These are phyloP conservation scores for Podaxis mareebaensis DNA, from an alignment of 768 basidiomycete species.

Conservation along the genomic window DNA sequence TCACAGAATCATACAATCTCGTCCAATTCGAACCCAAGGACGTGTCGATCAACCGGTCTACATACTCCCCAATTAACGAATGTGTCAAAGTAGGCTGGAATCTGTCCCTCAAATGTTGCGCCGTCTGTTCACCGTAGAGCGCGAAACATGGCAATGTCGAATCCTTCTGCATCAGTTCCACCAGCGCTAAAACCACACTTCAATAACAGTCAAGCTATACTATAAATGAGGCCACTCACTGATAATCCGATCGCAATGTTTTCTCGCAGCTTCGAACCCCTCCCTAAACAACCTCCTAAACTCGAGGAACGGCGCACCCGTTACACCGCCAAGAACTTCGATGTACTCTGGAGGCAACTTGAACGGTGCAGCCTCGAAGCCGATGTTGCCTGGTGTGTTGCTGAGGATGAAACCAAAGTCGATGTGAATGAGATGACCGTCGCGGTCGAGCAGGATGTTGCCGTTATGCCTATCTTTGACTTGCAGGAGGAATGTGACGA, in stretches of 20 bases:
- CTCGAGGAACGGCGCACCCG: slow-evolving; percentile 73
- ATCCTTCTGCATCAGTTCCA: slow-evolving; percentile 99
- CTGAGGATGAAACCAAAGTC: slow-evolving; percentile 99
- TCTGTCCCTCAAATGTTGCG: slow-evolving; percentile 83
- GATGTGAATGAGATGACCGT: slow-evolving; percentile 94
- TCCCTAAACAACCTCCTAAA: slow-evolving; percentile 89
- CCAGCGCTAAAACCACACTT: slow-evolving; percentile 45
- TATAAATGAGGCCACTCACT: slow-evolving; percentile 64
- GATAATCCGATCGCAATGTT: slow-evolving; percentile 95
- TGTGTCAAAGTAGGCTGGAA: slow-evolving; percentile 93
- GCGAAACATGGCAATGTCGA: slow-evolving; percentile 90
- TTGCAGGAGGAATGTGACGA: slow-evolving; percentile 95
- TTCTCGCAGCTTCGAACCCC: slow-evolving; percentile 91
- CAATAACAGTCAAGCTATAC: not conserved
- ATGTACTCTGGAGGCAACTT: slow-evolving; percentile 94
- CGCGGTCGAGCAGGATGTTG: slow-evolving; percentile 93
- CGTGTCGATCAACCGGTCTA: slow-evolving; percentile 87
- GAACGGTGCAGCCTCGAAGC: slow-evolving; percentile 99
- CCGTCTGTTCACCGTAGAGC: slow-evolving; percentile 89
- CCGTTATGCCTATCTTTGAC: slow-evolving; percentile 99
- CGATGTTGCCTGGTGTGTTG: slow-evolving; percentile 96
- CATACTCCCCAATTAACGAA: slow-evolving; percentile 77
- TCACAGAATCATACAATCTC: slow-evolving; percentile 90
- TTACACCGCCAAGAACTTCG: slow-evolving; percentile 89
- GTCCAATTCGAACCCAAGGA: slow-evolving; percentile 96